Evolutionary conservation across 108 stramenopile species (phyloP).

Genomic region (Asterionellopsis glacialis): DNA sequence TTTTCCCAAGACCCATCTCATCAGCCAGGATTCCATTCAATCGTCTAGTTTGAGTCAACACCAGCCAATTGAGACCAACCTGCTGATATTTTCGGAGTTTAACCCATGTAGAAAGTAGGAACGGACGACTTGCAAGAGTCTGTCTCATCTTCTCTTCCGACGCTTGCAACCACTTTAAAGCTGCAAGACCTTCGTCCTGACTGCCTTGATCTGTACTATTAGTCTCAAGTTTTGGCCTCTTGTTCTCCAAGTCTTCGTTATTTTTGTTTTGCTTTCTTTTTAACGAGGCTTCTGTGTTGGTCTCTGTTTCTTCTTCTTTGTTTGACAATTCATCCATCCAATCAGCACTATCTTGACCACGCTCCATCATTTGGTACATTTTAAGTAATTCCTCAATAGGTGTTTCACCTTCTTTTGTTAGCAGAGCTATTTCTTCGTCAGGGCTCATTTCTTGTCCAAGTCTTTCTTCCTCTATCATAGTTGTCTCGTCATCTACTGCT

Average conservation of each 20-base stretch:
- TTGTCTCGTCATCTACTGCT: conserved; percentile 66
- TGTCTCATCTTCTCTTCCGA: conserved; percentile 54
- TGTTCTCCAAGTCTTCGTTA: not conserved
- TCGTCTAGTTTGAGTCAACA: conserved; percentile 87
- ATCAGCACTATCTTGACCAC: not conserved
- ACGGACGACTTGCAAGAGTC: conserved; percentile 70
- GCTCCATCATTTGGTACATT: conserved; percentile 24
- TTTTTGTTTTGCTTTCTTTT: not conserved
- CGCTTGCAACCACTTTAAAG: conserved; percentile 36
- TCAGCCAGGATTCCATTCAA: conserved; percentile 99
- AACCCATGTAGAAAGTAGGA: conserved; percentile 69
- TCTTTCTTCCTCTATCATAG: conserved; percentile 51
- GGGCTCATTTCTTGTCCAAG: conserved; percentile 53
- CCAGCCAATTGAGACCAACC: conserved; percentile 94
- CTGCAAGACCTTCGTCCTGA: conserved; percentile 23
- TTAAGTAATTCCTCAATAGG: conserved; percentile 44
- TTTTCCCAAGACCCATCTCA: conserved; percentile 75
- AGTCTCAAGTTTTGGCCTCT: conserved; percentile 2
- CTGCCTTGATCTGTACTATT: not conserved
- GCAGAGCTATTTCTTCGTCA: conserved; percentile 46
- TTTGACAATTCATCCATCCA: too few relatives aligned
- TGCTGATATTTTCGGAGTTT: conserved; percentile 95
- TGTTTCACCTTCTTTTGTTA: conserved; percentile 52
- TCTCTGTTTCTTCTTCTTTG: not conserved
- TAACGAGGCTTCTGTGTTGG: not conserved